These are phyloP conservation scores for Cercospora beticola DNA, from an alignment of 2,329 filamentous ascomycete genomes.

Conservation along the genomic window DNA sequence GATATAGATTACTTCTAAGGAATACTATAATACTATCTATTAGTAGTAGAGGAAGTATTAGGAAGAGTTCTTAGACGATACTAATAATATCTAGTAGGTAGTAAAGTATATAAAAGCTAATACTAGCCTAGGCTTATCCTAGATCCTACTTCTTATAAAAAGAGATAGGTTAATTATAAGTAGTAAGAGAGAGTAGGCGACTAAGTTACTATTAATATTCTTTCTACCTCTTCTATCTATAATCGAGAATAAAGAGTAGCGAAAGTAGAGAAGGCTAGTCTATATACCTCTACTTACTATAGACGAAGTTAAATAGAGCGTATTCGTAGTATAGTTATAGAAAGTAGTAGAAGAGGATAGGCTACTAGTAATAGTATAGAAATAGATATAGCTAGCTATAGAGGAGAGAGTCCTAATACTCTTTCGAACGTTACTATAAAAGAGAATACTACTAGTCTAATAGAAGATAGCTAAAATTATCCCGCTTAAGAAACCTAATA, in stretches of 20 bases:
- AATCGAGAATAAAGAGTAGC: neutral
- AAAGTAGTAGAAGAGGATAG: neutral
- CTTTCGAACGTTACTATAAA: neutral
- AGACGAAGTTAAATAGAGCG: neutral
- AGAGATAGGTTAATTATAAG: neutral
- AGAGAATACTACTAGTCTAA: neutral
- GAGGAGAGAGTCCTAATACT: neutral
- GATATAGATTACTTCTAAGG: neutral
- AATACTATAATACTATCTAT: neutral
- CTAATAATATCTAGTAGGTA: neutral
- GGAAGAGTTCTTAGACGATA: neutral
- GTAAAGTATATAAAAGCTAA: neutral
- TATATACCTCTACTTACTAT: neutral
- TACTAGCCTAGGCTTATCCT: neutral
- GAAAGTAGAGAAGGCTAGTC: neutral
- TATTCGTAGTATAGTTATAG: neutral
- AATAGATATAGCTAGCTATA: neutral
- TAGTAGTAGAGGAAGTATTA: neutral
- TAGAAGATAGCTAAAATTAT: neutral
- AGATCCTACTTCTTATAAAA: neutral
- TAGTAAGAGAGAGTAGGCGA: neutral
- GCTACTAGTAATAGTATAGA: neutral
- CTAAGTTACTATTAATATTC: neutral
- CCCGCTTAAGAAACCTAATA: neutral
- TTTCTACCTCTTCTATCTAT: neutral